phyloP scores from a whole-genome alignment of 2,329 filamentous ascomycete species.

The Fusarium sp. region DNA sequence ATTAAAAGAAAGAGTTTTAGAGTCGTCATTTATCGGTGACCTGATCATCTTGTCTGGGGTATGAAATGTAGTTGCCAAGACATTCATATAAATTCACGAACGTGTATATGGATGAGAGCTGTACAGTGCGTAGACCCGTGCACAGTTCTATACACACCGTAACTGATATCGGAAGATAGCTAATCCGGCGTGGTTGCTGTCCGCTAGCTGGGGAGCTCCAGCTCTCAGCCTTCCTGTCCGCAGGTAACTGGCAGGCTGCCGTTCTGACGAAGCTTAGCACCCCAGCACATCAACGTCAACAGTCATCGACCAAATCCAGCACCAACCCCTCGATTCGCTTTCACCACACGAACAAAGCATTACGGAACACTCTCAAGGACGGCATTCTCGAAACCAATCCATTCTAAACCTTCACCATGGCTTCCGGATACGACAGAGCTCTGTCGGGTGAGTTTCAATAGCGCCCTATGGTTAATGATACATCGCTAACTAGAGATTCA shows the following conservation, averaged over 20 bases:
- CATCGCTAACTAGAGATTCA: conserved; percentile 63
- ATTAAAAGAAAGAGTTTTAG: neutral
- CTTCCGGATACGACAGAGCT: conserved; percentile 98
- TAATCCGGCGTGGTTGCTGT: conserved; percentile 45
- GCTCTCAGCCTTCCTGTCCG: conserved; percentile 48
- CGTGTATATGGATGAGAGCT: neutral
- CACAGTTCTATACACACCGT: conserved; percentile 6
- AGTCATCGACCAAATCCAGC: conserved; percentile 35
- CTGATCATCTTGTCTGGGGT: neutral
- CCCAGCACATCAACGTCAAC: conserved; percentile 44
- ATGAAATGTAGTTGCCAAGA: neutral
- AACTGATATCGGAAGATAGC: conserved; percentile 42
- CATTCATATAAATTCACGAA: neutral
- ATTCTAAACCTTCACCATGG: conserved; percentile 63
- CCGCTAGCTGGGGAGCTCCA: conserved; percentile 44
- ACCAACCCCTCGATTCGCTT: conserved; percentile 28
- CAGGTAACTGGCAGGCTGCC: conserved; percentile 51
- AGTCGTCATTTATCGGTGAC: neutral
- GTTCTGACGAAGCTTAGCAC: conserved; percentile 55
- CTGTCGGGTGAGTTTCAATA: conserved; percentile 83
- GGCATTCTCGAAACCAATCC: neutral
- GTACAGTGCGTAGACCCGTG: neutral
- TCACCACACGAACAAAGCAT: conserved; percentile 19
- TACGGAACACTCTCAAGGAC: neutral
- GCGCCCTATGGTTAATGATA: conserved; percentile 47